Base-by-base conservation (phyloP, 768 basidiomycete species). In the Pulveroboletus frians region DNA sequence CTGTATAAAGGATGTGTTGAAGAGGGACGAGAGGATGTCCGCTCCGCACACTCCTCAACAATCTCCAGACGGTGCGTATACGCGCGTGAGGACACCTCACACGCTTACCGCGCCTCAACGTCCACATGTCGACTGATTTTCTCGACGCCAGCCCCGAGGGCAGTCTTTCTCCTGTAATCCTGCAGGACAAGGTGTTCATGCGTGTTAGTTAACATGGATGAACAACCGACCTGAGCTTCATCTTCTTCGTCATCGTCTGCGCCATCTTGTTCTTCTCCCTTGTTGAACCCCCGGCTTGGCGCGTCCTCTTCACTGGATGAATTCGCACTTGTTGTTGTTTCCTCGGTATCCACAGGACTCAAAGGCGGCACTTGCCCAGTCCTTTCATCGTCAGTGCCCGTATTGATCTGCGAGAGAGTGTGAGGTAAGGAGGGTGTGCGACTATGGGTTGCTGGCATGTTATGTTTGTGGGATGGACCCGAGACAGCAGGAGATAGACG, bases 51-150 rank as follows among this genome's bases (percentile, higher is more conserved):
- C 51, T 42, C 46, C 45, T 9, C 35, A 34, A 42, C 26, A 47
- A 34, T 47, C 18, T 37, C 49, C 23, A n/a, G 15, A 20, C 40
- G 29, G 31, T 7, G n/a, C 38, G 14, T 36, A 39, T 35, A 39
- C 14, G 32, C 20, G 31, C n/a, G 17, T 35, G 32, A 11, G 18
- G 15, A 32, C 21, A 36, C 36, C 15, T 37, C 34, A 29, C 15
- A 39, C 32, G 53, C 36, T 46, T 51, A 64, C 4, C 58, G 56
- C 43, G 32, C 43, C 41, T 56, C 60, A 29, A 40, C 40, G 5
- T 61, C 58, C 32, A 67, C 56, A 48, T 71, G 69, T 43, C 64
- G 57, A 48, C 69, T 71, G 45, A 69, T 54, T 52, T 69, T 69
- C 52, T 69, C 69, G 17, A 69, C 63, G 8, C 69, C 69, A 9